A percentile compares a stretch with the other conserved stretches of the same genome.
Conservation (phyloP, 2,329 filamentous ascomycete genomes). For the Zasmidium cellare region DNA sequence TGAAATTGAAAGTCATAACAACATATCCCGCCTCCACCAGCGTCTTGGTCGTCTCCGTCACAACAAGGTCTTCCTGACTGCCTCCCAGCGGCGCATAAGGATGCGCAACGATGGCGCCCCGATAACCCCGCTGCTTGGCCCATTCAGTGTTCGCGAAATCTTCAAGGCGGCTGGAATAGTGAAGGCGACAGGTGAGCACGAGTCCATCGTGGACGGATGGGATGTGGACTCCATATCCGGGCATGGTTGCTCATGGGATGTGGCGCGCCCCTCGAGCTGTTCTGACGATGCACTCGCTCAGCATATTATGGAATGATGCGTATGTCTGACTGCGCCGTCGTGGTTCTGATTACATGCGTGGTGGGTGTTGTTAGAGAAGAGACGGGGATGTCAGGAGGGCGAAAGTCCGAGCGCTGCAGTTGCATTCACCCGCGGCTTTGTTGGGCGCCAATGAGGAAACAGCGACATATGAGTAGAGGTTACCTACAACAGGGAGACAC, state of each 20-base stretch:
- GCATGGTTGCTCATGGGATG: slow-evolving; percentile 3
- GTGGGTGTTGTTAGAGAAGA: background rate
- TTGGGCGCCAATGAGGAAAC: background rate
- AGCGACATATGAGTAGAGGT: background rate
- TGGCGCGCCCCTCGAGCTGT: background rate
- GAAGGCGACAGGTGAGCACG: slow-evolving; percentile 77
- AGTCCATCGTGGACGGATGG: slow-evolving; percentile 81
- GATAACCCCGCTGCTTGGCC: background rate
- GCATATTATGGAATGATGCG: background rate
- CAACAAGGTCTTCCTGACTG: slow-evolving; percentile 77
- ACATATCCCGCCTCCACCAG: slow-evolving; percentile 71
- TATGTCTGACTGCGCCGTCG: no score
- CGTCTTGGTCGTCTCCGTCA: slow-evolving; percentile 63
- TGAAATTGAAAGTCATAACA: slow-evolving; percentile 89
- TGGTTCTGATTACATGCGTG: no score
- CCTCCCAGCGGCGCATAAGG: slow-evolving; percentile 89
- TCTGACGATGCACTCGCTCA: background rate
- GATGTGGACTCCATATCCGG: slow-evolving; percentile 62
- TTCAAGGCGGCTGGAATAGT: slow-evolving; percentile 52
- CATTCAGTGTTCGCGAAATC: background rate
- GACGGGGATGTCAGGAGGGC: no score
- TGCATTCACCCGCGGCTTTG: no score
- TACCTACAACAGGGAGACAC: no score
- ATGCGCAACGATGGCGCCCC: slow-evolving; percentile 73
- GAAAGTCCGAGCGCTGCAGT: no score